Evolutionary conservation across 768 basidiomycete genomes (phyloP).

Genomic region (Amanita rubescens): DNA sequence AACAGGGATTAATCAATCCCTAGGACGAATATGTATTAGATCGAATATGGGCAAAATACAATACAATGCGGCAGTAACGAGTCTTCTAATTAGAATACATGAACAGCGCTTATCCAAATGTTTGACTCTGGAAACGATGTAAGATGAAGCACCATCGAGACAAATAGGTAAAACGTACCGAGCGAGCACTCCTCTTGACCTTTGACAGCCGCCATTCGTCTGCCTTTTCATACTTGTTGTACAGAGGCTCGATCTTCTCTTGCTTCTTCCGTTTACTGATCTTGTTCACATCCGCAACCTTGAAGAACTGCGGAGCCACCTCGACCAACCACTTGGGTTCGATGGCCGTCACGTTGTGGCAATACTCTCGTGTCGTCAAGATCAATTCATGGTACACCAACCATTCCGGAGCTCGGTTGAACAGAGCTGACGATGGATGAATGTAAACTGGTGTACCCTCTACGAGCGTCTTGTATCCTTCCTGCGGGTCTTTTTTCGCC

Average conservation of each 20-base stretch:
- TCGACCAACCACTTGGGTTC: constrained; percentile 99
- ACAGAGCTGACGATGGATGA: constrained; percentile 93
- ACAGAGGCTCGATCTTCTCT: constrained; percentile 95
- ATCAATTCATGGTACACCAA: constrained; percentile 93
- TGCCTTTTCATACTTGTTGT: constrained; percentile 91
- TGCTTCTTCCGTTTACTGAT: constrained; percentile 94
- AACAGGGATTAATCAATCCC: neutral
- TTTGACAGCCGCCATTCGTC: constrained; percentile 95
- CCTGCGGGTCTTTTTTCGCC: constrained; percentile 97
- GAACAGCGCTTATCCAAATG: constrained; percentile 57
- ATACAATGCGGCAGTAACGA: neutral
- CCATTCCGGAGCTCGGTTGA: constrained; percentile 97
- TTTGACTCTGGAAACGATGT: constrained; percentile 60
- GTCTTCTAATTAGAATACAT: neutral
- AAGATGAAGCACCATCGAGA: constrained; percentile 8
- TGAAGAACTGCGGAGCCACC: constrained; percentile 98
- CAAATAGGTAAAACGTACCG: constrained; percentile 33
- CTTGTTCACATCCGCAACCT: constrained; percentile 95
- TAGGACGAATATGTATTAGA: neutral
- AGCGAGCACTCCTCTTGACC: constrained; percentile 84
- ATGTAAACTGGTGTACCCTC: constrained; percentile 99
- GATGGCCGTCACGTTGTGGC: constrained; percentile 87
- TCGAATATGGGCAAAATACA: neutral
- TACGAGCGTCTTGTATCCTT: constrained; percentile 96
- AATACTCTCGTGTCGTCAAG: constrained; percentile 93